Conservation (phyloP, 148 eudicot species). For the Vaccinium myrtillus region DNA sequence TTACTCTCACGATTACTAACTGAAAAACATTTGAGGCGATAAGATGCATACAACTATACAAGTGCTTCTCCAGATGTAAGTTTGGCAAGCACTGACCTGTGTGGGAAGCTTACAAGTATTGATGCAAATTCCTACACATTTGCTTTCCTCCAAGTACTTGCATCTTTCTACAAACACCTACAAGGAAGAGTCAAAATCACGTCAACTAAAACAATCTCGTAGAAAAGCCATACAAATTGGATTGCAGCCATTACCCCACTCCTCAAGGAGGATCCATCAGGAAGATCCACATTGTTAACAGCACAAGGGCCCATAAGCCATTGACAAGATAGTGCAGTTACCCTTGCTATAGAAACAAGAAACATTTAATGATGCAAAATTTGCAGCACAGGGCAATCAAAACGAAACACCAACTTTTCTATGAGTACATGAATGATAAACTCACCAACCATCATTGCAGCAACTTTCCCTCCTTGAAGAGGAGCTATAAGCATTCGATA, state of each 20-base stretch:
- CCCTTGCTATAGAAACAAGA: conserved; percentile 60
- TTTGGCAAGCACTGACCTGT: conserved; percentile 53
- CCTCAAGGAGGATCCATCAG: conserved; percentile 63
- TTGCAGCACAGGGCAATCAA: neutral
- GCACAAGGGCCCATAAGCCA: conserved; percentile 96
- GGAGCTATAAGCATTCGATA: conserved; percentile 71
- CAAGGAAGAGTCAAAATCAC: conserved; percentile 13
- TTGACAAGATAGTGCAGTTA: conserved; percentile 83
- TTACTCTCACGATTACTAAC: neutral
- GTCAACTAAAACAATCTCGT: conserved; percentile 8
- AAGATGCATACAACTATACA: neutral
- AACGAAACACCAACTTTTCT: neutral
- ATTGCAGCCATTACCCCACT: conserved; percentile 62
- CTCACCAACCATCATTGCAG: conserved; percentile 96
- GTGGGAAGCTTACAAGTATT: conserved; percentile 98
- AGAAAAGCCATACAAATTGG: neutral
- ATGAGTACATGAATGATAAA: conserved; percentile 10
- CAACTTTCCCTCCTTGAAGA: conserved; percentile 68
- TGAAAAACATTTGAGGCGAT: neutral
- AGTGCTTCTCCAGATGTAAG: neutral
- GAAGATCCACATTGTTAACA: conserved; percentile 71
- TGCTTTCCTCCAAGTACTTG: conserved; percentile 96
- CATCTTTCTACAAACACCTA: conserved; percentile 93
- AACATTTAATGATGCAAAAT: neutral
- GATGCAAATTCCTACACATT: conserved; percentile 88